Evolutionary conservation across 768 basidiomycete species (phyloP), one percentile per base, ranked within the genome.

Genomic region (Coprinopsis cinerea): DNA sequence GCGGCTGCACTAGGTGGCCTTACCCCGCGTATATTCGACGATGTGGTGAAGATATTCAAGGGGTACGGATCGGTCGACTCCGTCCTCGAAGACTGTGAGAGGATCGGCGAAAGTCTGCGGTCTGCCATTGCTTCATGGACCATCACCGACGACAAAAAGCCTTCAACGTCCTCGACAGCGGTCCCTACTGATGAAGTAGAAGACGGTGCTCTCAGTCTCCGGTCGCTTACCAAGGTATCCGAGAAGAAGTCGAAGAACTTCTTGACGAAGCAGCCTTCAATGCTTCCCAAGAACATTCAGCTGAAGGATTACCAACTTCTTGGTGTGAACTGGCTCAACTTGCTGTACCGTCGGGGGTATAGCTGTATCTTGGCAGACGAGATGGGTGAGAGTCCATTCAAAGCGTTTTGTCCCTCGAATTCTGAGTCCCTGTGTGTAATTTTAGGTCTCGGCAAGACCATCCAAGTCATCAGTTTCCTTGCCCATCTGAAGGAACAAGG

Each of bases 301-400:
- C 72, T 99, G 59, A 99, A 99, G 72, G 94, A 95, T 57, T 99
- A 99, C 65, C 95, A 99, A 66, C 72, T 98, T 51, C 75, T 97
- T 50, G 96, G 96, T n/a, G 77, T 99, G 47, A 99, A 98, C 64
- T 99, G 96, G 96, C 72, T 99, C 55, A 83, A 91, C 66, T 68
- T 98, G 18, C 71, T 98, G 45, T 93, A 92, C 65, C 76, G 74
- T 51, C 82, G 79, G 59, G 77, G 78, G 51, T 76, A 88, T 44
- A 94, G 92, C 55, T 97, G 95, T 65, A 98, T 99, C 61, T 77
- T 99, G 36, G 96, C 96, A 1, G 96, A 99, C 66, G 96, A 99
- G 67, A 99, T 99, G 96, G 95, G 95, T 90, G 66, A 58, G 80
- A 75, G 7, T 23, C 22, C 55, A 23, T 36, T 46, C 41, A n/a